These are phyloP conservation scores for Gaeumannomyces tritici DNA, from an alignment of 2,329 filamentous ascomycete genomes.

Conservation along the genomic window DNA sequence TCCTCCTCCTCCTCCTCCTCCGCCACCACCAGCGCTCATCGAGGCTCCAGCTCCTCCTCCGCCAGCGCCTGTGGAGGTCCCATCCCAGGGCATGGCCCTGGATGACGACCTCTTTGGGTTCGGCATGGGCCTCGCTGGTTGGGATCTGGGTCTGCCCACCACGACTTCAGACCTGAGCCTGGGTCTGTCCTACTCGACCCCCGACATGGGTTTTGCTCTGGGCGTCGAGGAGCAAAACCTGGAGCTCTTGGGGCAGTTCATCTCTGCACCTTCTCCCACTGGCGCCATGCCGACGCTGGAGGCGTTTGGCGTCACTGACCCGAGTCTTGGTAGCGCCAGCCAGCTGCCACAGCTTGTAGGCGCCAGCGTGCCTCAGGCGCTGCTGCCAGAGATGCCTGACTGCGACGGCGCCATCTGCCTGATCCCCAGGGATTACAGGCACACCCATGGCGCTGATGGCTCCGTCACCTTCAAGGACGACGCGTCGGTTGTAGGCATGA, in stretches of 20 bases:
- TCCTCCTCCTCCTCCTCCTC: no score
- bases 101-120: not conserved
- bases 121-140: not conserved
- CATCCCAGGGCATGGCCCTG: not conserved
- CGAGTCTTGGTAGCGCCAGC: not conserved
- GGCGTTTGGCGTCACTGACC: no score
- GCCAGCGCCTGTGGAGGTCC: no score
- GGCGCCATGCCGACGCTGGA: not conserved
- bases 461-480: not conserved
- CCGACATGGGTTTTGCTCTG: no score
- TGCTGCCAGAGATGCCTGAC: no score
- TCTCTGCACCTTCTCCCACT: not conserved
- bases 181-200: not conserved
- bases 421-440: not conserved
- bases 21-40: not conserved
- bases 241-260: not conserved
- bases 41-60: not conserved
- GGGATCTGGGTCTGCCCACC: no score
- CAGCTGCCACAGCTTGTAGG: not conserved
- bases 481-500: not conserved
- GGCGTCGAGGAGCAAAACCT: not conserved
- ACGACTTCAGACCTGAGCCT: not conserved
- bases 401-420: not conserved
- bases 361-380: not conserved
- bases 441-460: not conserved